phyloP scores from a whole-genome alignment of 1,284 basidiomycete species.

The Tremellales sp. region DNA sequence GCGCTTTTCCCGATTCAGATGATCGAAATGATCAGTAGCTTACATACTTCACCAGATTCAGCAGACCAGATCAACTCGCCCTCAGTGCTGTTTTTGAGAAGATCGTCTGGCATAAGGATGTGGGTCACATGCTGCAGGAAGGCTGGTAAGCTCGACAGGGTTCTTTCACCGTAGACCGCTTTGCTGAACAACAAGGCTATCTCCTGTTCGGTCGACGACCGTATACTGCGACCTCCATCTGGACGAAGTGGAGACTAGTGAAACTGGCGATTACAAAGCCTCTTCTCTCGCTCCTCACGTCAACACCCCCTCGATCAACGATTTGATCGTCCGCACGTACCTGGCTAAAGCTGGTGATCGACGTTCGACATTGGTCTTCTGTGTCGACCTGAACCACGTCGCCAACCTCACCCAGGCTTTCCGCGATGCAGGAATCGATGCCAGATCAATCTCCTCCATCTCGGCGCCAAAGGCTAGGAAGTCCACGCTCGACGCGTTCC shows the following conservation, averaged over 20 bases:
- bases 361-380: constrained; percentile 85
- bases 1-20: too few relatives aligned
- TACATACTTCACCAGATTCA: too few relatives aligned
- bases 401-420: constrained; percentile 69
- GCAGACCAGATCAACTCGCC: constrained; percentile 83
- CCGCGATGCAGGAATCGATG: constrained; percentile 73
- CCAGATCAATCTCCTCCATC: constrained; percentile 70
- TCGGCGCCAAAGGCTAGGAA: constrained; percentile 66
- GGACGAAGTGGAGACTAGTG: constrained; percentile 61
- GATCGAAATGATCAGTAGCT: too few relatives aligned
- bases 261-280: constrained; percentile 71
- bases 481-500: constrained; percentile 66
- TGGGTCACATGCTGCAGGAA: constrained; percentile 87
- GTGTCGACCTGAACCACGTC: constrained; percentile 83
- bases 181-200: constrained; percentile 60
- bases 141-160: constrained; percentile 64
- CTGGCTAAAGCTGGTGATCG: constrained; percentile 73
- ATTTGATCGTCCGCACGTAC: constrained; percentile 73
- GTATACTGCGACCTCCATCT: constrained; percentile 72
- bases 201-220: constrained; percentile 74
- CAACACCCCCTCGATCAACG: constrained; percentile 71
- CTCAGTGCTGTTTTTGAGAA: constrained; percentile 82
- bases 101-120: constrained; percentile 93
- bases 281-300: constrained; percentile 71
- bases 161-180: background rate